A percentile compares a stretch with the other conserved stretches of the same genome.
phyloP scores from a whole-genome alignment of 495 filamentous ascomycete species.

The Penicillium dipodomyicola region DNA sequence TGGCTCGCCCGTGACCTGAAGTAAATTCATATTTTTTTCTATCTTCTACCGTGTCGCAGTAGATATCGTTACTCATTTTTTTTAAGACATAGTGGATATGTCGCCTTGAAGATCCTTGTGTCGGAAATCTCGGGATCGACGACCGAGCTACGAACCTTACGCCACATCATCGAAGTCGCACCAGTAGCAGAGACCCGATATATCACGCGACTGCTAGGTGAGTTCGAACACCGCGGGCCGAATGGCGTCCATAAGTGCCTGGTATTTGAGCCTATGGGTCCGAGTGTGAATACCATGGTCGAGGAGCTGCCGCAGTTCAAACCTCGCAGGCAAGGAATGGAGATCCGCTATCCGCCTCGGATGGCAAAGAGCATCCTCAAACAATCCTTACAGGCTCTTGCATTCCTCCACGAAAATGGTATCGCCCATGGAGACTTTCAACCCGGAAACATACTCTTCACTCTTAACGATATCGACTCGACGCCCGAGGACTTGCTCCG shows the following conservation, averaged over 20 bases:
- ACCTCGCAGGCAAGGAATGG: constrained; percentile 23
- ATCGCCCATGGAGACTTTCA: constrained; percentile 48
- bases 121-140: constrained; percentile 22
- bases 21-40: constrained; percentile 20
- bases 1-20: constrained; percentile 42
- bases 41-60: constrained; percentile 2
- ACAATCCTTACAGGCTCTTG: constrained; percentile 41
- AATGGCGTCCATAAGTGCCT: constrained; percentile 51
- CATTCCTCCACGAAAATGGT: constrained; percentile 42
- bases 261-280: constrained; percentile 49
- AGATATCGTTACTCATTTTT: constrained; percentile 17
- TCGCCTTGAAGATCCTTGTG: constrained; percentile 40
- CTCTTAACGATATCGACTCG: constrained; percentile 23
- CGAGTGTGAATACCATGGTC: constrained; percentile 35
- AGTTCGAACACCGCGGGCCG: constrained; percentile 44
- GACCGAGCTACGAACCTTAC: constrained; percentile 26
- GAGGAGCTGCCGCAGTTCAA: constrained; percentile 34
- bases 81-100: constrained; percentile 27
- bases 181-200: constrained; percentile 16
- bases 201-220: constrained; percentile 38
- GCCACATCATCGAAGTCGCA: constrained; percentile 25
- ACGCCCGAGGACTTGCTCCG: constrained; percentile 15
- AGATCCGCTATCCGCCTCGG: constrained; percentile 32
- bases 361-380: constrained; percentile 43
- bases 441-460: constrained; percentile 44